These are phyloP conservation scores for Eremochloa ophiuroides DNA, from an alignment of 176 grass and related monocot species.

Conservation along the genomic window DNA sequence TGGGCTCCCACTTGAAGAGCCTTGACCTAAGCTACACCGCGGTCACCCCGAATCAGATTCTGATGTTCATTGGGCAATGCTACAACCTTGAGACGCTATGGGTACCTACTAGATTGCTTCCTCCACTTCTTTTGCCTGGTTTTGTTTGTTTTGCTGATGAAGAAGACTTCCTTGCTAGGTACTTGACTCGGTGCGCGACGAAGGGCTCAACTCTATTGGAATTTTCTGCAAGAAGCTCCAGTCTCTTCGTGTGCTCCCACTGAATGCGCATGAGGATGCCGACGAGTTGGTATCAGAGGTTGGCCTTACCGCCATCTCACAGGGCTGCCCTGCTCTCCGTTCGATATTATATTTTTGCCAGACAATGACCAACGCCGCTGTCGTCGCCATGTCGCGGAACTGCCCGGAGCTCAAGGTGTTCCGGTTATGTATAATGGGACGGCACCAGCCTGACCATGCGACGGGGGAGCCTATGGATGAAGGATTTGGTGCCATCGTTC, in stretches of 20 bases:
- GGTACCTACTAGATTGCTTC: constrained; percentile 41
- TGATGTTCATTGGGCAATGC: constrained; percentile 58
- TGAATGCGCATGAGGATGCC: constrained; percentile 59
- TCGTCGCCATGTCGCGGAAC: constrained; percentile 66
- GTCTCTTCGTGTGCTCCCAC: constrained; percentile 72
- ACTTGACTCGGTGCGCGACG: constrained; percentile 76
- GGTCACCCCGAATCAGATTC: constrained; percentile 54
- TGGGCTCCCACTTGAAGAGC: constrained; percentile 45
- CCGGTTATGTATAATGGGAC: constrained; percentile 91
- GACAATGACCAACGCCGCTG: constrained; percentile 81
- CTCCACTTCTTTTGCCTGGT: not conserved
- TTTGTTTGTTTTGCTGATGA: constrained; percentile 5
- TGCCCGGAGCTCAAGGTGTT: constrained; percentile 80
- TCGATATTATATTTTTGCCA: constrained; percentile 96
- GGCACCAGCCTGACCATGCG: constrained; percentile 56
- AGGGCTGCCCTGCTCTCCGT: constrained; percentile 61
- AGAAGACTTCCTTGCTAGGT: constrained; percentile 43
- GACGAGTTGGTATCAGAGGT: constrained; percentile 73
- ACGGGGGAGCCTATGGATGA: constrained; percentile 82
- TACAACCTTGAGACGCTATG: constrained; percentile 74
- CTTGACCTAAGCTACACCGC: constrained; percentile 80
- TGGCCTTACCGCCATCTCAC: constrained; percentile 67
- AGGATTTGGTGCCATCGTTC: constrained; percentile 85
- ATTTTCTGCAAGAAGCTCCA: constrained; percentile 72
- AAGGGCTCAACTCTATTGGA: constrained; percentile 58